These are phyloP conservation scores for Candida ortonii DNA, from an alignment of 805 yeast species.

Conservation along the genomic window DNA sequence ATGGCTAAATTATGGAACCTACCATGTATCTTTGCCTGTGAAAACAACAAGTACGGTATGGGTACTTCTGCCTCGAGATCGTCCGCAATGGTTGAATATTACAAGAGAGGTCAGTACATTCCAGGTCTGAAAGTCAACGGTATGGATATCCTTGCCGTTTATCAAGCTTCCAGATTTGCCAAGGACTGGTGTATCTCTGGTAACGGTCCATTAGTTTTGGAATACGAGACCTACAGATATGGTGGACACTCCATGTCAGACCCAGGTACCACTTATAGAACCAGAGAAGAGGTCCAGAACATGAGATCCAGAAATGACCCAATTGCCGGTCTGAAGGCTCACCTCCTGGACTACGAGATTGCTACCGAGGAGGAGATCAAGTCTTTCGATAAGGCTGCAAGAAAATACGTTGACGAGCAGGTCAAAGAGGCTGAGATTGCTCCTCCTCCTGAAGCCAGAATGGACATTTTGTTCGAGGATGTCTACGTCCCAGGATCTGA, in stretches of 20 bases:
- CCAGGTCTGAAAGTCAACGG: constrained; percentile 99
- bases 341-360: constrained; percentile 73
- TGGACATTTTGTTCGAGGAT: constrained; percentile 93
- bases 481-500: constrained; percentile 95
- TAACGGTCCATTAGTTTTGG: constrained; percentile 93
- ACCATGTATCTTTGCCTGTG: constrained; percentile 94
- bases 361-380: constrained; percentile 95
- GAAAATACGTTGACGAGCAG: constrained; percentile 93
- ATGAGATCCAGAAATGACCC: constrained; percentile 99
- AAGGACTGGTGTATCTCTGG: constrained; percentile 93
- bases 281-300: constrained; percentile 99
- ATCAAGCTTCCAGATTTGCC: constrained; percentile 95
- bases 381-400: constrained; percentile 91
- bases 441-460: constrained; percentile 92
- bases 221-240: constrained; percentile 97
- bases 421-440: constrained; percentile 90
- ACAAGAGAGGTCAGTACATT: constrained; percentile 98
- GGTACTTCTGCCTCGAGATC: constrained; percentile 98
- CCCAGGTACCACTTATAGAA: constrained; percentile 99
- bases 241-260: constrained; percentile 99
- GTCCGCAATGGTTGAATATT: constrained; percentile 93
- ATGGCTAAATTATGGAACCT: constrained; percentile 99
- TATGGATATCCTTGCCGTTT: constrained; percentile 94
- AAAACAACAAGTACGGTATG: constrained; percentile 99
- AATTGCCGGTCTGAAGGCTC: constrained; percentile 91